Evolutionary conservation across 2,329 filamentous ascomycete genomes (phyloP), one percentile per base, ranked within the genome.

Genomic region (Elsinoe arachidis): DNA sequence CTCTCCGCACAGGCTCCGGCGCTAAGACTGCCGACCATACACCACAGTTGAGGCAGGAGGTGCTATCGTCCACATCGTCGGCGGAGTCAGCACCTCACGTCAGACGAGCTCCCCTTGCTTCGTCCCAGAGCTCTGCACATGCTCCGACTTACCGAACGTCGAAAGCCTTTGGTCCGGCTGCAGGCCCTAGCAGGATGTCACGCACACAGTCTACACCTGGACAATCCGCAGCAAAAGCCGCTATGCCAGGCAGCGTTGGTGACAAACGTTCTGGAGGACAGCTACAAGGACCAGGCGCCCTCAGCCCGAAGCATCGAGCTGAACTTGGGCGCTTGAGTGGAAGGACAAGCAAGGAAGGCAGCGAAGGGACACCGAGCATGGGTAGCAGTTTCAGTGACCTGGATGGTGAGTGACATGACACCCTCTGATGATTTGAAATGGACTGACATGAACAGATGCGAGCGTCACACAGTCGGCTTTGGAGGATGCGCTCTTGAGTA

Each of bases 321-420:
- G 84, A 86, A 43, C 65, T 85, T 51, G 75, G 79, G 2, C 78
- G 77, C 23, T 73, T 80, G 44, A 82, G 79, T 63, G 79, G 82
- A 1, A 70, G 73, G 7, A 72, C 71, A 7, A 79, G 78, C 59
- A 76, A 78, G 11, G 83, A 86, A 61, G 82, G 81, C 11, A 89
- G 85, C 65, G 86, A 90, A 61, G 85, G 85, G 12, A 86, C 84
- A 12, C 86, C 85, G 1, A 90, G 86, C 64, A 90, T 90, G 83
- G 87, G 88, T 1, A 92, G 88, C 69, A 91, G 87, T 64, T 93
- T 90, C 65, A 92, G 87, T 70, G 89, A 93, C 73, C 78, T 95
- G 43, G 88, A 92, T 68, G 87, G 87, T 80, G 69, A 63, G 67
- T 65, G 39, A 21, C 26, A 5, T 17, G 5, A 17, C 5, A 15